Evolutionary conservation across 768 basidiomycete species (phyloP), one percentile per base, ranked within the genome.

Genomic region (Calocybe cyanea): DNA sequence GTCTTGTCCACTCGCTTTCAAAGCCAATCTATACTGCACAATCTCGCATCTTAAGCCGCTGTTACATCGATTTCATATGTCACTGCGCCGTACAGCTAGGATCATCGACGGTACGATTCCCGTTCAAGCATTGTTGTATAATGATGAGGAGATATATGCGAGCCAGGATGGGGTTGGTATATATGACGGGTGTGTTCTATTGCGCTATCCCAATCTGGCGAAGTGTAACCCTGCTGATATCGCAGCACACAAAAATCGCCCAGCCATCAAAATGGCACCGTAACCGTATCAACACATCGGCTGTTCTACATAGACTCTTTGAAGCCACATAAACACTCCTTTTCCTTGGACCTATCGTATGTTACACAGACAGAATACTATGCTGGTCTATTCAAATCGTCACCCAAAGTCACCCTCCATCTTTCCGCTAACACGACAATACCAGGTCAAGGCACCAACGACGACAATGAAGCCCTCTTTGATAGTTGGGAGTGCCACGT

Each of bases 331-430:
- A 60, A 66, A 1, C 64, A 75, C 31, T 93, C 91, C 0, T 84
- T 92, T 56, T 69, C 74, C 10, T 58, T 95, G 49, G 76, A 81
- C 52, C 76, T 97, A 14, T 65, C 73, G 0, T 68, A 67, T 52
- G 72, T 97, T 38, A 65, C 67, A 0, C 85, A 84, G 56, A 95
- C 93, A 1, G 91, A 96, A 43, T 77, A 86, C 63, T 97, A 95
- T 60, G 83, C 84, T 3, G 92, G 95, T 2, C 78, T 97, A 41
- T 87, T 97, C 72, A 87, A 79, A 43, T 92, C 89, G 2, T 91
- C 87, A 0, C 57, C 95, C 1, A 99, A 99, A 65, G 75, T 95
- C 46, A 94, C 95, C 1, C 67, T 94, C 3, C 71, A 82, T 57
- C 72, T 92, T 23, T 67, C 76, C 53, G 45, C 55, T 17, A 57